Conservation (phyloP, 352 stramenopile genomes). For the Albugo candida region DNA sequence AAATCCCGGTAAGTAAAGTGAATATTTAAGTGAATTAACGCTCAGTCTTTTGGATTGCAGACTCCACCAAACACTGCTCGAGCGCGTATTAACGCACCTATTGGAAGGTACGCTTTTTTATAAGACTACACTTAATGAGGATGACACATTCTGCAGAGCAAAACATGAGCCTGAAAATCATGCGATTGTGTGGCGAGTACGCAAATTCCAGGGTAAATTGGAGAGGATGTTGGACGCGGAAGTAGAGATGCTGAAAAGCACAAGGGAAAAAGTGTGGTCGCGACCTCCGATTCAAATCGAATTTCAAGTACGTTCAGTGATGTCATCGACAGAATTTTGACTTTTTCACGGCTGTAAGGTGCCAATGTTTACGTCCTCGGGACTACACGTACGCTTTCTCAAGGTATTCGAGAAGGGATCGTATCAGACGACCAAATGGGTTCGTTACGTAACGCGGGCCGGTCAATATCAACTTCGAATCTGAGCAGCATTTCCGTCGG, state of each 20-base stretch:
- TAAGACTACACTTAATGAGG: background rate
- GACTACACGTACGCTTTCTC: conserved; percentile 95
- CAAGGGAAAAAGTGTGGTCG: conserved; percentile 91
- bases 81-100: conserved; percentile 88
- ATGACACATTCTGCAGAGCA: conserved; percentile 23
- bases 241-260: conserved; percentile 93
- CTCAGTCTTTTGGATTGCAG: conserved; percentile 6
- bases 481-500: conserved; percentile 19
- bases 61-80: conserved; percentile 91
- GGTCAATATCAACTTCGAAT: conserved; percentile 96
- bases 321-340: background rate
- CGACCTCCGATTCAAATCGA: conserved; percentile 93
- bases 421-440: conserved; percentile 96
- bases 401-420: conserved; percentile 98
- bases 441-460: conserved; percentile 95
- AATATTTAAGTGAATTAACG: background rate
- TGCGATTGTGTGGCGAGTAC: conserved; percentile 95
- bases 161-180: conserved; percentile 97
- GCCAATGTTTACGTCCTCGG: conserved; percentile 96
- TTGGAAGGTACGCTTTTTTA: conserved; percentile 34
- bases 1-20: conserved; percentile 55
- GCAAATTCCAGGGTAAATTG: conserved; percentile 90
- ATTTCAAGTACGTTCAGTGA: conserved; percentile 59
- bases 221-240: conserved; percentile 91
- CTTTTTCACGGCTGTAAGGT: conserved; percentile 14